Base-by-base conservation (phyloP, 441 rosid genomes). In the Euphorbia schlechtendalii region DNA sequence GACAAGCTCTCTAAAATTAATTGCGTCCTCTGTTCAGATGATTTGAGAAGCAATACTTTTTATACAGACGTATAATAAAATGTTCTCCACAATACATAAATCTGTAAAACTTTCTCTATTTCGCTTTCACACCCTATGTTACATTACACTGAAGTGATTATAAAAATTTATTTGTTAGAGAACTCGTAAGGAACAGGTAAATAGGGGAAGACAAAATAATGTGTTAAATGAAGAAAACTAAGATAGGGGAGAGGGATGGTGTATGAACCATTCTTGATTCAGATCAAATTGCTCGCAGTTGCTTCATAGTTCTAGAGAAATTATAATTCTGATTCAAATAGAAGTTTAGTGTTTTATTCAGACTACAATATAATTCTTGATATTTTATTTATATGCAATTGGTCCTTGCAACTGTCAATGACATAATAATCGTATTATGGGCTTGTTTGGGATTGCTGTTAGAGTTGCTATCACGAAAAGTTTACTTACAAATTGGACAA, bases 361-460 rank as follows among this genome's bases (percentile, higher is more conserved):
- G 56, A 22, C 28, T 8, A 53, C 24, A 25, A 13, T 14, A 1
- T 54, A 27, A 54, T 54, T 25, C 34, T 4, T 54, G 25, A 10
- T 53, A 0, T 38, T 40, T 55, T 17, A 40, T 5, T 40, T 21
- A 24, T 56, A 40, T 65, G 14, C 53, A 54, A 54, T 13, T 27
- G 55, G 43, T 21, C 18, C 41, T 7, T 32, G 34, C 38, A 34
- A 38, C 22, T 36, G 5, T 69, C 5, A 46, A 40, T 69, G 14
- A 21, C 53, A 61, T 34, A 66, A 43, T 59, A 15, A 30, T 53
- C 34, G 4, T 40, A n/a, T n/a, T n/a, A n/a, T n/a, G n/a, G n/a
- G n/a, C n/a, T n/a, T n/a, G n/a, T n/a, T n/a, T n/a, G n/a, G n/a
- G n/a, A n/a, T n/a, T n/a, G n/a, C n/a, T n/a, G n/a, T n/a, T n/a